Evolutionary conservation across 352 stramenopile genomes (phyloP).

Genomic region (Phytophthora citricola): DNA sequence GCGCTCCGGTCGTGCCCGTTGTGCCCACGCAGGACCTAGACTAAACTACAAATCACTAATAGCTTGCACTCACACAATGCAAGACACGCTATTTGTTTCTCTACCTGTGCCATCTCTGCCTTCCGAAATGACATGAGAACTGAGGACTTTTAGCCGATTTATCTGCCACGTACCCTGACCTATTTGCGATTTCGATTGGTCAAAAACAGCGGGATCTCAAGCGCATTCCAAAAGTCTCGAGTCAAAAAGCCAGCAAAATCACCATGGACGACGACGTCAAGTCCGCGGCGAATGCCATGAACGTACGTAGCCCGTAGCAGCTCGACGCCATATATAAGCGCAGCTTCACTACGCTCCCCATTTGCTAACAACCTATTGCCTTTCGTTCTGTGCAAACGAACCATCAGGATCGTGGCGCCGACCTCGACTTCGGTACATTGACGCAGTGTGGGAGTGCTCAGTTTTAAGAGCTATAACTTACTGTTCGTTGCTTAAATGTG

Average conservation of each 20-base stretch:
- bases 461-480: not conserved
- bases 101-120: not conserved
- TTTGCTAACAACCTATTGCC: not conserved
- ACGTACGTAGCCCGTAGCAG: constrained; percentile 40
- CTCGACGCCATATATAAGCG: not conserved
- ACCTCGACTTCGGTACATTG: constrained; percentile 74
- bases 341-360: not conserved
- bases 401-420: constrained; percentile 63
- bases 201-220: constrained; percentile 23
- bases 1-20: constrained; percentile 37
- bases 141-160: not conserved
- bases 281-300: constrained; percentile 58
- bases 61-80: constrained; percentile 38
- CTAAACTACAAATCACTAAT: constrained; percentile 65
- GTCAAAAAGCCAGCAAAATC: constrained; percentile 26
- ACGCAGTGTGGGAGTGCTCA: not conserved
- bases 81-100: constrained; percentile 39
- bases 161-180: constrained; percentile 11
- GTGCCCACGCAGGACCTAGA: constrained; percentile 82
- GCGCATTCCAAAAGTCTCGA: constrained; percentile 10
- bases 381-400: constrained; percentile 16
- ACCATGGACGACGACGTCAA: constrained; percentile 59
- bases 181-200: constrained; percentile 28
- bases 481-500: constrained; percentile 3
- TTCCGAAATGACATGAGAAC: not conserved